A percentile compares a stretch with the other conserved stretches of the same genome.
Evolutionary conservation across 805 yeast genomes (phyloP).

Genomic region (Saturnispora saitoi): DNA sequence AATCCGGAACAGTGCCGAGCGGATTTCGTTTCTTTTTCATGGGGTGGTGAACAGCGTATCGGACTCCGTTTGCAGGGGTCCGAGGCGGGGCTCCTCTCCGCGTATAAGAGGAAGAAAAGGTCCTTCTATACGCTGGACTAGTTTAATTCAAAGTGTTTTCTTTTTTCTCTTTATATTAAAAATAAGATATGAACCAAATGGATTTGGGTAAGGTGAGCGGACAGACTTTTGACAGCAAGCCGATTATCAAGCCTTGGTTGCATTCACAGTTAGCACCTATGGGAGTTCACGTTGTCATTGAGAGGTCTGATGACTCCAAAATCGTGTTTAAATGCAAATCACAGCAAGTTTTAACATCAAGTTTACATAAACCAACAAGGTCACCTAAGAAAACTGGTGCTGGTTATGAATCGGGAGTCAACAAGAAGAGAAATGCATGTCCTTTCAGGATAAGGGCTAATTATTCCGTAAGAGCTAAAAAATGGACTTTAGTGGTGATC

Average conservation of each 20-base stretch:
- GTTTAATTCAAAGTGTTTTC: too few species aligned
- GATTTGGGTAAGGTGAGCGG: background rate
- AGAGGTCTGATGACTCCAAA: slow-evolving; percentile 51
- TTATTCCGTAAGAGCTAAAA: slow-evolving; percentile 39
- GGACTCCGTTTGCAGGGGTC: background rate
- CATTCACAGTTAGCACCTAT: slow-evolving; percentile 37
- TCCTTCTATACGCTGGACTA: too few species aligned
- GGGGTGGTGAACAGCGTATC: background rate
- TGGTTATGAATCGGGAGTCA: background rate
- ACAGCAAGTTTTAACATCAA: background rate
- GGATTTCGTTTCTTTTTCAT: background rate
- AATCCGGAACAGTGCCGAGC: too few species aligned
- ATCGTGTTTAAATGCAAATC: slow-evolving; percentile 56
- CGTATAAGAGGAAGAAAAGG: background rate
- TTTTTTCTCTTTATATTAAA: too few species aligned
- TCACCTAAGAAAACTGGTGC: background rate
- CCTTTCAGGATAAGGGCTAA: slow-evolving; percentile 63
- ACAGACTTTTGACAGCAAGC: slow-evolving; percentile 32
- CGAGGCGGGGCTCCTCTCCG: slow-evolving; percentile 1
- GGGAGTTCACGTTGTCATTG: slow-evolving; percentile 51
- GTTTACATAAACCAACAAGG: background rate
- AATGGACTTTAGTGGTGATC: slow-evolving; percentile 55
- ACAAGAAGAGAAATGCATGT: slow-evolving; percentile 30
- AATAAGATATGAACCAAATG: background rate
- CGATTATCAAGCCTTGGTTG: slow-evolving; percentile 56